Conservation (phyloP, 2,329 filamentous ascomycete species). For the Ophiostoma sp. region DNA sequence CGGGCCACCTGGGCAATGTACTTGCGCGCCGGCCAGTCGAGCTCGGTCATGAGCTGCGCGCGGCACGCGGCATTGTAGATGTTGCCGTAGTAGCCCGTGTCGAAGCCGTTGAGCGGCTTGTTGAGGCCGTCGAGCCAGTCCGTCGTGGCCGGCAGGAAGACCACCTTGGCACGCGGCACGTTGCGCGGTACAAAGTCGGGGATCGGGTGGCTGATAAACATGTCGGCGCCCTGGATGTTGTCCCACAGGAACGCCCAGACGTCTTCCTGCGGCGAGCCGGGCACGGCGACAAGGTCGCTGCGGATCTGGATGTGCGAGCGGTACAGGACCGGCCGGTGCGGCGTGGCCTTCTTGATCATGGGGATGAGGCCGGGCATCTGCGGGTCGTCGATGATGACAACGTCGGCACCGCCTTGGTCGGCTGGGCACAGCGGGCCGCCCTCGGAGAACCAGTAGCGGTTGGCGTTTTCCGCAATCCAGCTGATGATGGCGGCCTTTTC, state of each 20-base stretch:
- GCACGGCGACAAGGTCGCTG: constrained; percentile 60
- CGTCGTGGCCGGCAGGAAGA: constrained; percentile 73
- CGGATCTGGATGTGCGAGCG: constrained; percentile 80
- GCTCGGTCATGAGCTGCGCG: constrained; percentile 53
- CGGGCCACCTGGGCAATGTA: constrained; percentile 78
- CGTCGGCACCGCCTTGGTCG: constrained; percentile 66
- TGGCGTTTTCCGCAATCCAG: constrained; percentile 70
- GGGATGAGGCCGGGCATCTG: constrained; percentile 78
- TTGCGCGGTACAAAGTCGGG: constrained; percentile 64
- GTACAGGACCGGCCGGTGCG: constrained; percentile 71
- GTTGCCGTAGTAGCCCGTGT: constrained; percentile 66
- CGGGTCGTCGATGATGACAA: constrained; percentile 75
- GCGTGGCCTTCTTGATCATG: constrained; percentile 65
- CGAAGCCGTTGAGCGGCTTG: constrained; percentile 66
- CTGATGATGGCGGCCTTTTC: constrained; percentile 59
- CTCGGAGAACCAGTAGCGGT: constrained; percentile 65
- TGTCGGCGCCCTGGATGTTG: constrained; percentile 63
- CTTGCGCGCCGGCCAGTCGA: constrained; percentile 56
- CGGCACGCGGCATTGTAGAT: constrained; percentile 62
- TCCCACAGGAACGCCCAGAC: constrained; percentile 73
- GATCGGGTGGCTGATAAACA: constrained; percentile 80
- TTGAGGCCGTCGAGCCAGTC: constrained; percentile 82
- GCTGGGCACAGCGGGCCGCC: constrained; percentile 62
- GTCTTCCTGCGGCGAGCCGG: constrained; percentile 63
- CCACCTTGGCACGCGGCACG: constrained; percentile 61